Percentiles rank a stretch among this genome's conserved stretches.
Conservation (phyloP, 2,329 filamentous ascomycete genomes). For the Dryadomyces quercivorus region DNA sequence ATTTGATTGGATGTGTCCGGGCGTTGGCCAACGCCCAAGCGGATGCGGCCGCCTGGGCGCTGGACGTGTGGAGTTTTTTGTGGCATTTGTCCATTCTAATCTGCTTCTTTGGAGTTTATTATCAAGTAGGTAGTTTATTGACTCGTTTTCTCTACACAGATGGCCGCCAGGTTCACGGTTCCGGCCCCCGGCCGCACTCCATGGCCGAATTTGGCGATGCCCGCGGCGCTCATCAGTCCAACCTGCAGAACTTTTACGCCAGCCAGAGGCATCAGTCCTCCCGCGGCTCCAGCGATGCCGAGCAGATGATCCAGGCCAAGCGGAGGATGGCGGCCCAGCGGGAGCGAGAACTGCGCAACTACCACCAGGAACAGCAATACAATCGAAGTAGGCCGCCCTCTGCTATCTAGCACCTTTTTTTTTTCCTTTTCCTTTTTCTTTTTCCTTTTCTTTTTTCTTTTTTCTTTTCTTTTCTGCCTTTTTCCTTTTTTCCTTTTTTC, state of each 20-base stretch:
- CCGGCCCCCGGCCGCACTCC: conserved; percentile 65
- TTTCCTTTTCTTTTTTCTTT: too few species aligned
- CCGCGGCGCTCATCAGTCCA: conserved; percentile 58
- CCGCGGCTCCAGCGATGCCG: conserved; percentile 76
- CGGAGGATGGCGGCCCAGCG: conserved; percentile 98
- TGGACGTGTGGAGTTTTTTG: conserved; percentile 8
- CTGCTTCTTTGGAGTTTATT: neutral
- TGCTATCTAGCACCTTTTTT: conserved; percentile 45
- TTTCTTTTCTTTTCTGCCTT: neutral
- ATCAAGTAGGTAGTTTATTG: neutral
- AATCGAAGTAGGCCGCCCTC: conserved; percentile 92
- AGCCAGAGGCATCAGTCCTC: conserved; percentile 82
- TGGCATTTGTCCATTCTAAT: conserved; percentile 2
- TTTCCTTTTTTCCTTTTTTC: neutral
- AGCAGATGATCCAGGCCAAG: conserved; percentile 98
- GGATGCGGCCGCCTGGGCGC: conserved; percentile 12
- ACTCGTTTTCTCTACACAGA: conserved; percentile 34
- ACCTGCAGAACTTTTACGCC: conserved; percentile 89
- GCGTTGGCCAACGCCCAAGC: conserved; percentile 40
- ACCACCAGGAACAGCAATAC: conserved; percentile 99
- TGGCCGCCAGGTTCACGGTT: conserved; percentile 52
- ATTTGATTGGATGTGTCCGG: conserved; percentile 37
- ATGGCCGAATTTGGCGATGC: conserved; percentile 71
- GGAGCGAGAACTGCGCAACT: conserved; percentile 97
- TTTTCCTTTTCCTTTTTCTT: neutral